Conservation (phyloP, 148 eudicot genomes). For the Cornus kousa region DNA sequence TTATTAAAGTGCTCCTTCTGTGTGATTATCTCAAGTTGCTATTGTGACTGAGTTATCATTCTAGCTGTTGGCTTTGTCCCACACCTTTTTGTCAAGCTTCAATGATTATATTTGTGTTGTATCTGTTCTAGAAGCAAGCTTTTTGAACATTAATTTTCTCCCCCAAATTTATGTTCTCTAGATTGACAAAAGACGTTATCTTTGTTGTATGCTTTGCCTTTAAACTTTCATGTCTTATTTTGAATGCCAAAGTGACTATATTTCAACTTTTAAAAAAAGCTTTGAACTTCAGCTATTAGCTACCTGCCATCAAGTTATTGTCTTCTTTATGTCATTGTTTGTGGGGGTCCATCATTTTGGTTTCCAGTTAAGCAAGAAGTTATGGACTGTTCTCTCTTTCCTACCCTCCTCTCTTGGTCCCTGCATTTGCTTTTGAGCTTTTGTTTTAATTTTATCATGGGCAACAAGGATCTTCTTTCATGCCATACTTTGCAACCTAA, state of each 20-base stretch:
- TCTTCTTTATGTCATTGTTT: not conserved
- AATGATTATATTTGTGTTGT: too few species aligned
- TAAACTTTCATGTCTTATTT: not conserved
- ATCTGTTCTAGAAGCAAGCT: too few species aligned
- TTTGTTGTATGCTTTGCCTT: too few species aligned
- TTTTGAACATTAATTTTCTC: too few species aligned
- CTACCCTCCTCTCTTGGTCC: too few species aligned
- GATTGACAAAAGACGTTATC: too few species aligned
- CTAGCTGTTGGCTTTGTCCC: not conserved
- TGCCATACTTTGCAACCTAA: not conserved
- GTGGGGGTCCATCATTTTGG: not conserved
- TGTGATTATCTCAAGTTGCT: not conserved
- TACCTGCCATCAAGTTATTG: not conserved
- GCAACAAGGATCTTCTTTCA: not conserved
- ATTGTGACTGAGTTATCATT: not conserved
- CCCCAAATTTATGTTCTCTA: not conserved
- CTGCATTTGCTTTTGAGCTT: not conserved
- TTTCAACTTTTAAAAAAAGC: not conserved
- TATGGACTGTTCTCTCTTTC: not conserved
- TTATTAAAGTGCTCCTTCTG: not conserved
- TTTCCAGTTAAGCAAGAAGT: not conserved
- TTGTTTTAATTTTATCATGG: not conserved
- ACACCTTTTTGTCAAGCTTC: not conserved
- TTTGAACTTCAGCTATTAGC: not conserved
- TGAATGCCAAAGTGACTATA: not conserved